These are phyloP conservation scores for Metarhizium rileyi DNA, from an alignment of 2,329 filamentous ascomycete genomes.

Conservation along the genomic window DNA sequence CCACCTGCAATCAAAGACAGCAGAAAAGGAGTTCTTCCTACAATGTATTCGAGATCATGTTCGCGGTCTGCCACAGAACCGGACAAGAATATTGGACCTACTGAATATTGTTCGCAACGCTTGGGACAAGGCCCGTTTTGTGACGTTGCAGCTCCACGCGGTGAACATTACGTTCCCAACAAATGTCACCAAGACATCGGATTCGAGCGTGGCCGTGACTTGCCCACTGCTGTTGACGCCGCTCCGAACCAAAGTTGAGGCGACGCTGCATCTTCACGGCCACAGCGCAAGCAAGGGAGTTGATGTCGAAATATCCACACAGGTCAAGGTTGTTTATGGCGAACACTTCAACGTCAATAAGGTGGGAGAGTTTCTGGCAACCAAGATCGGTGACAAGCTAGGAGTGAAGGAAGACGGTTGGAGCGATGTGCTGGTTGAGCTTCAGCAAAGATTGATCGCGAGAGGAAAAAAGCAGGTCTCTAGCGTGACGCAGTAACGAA, in stretches of 20 bases:
- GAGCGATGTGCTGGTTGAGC: slow-evolving; percentile 45
- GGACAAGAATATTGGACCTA: slow-evolving; percentile 46
- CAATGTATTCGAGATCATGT: slow-evolving; percentile 61
- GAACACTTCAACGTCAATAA: slow-evolving; percentile 68
- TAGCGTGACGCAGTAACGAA: slow-evolving; percentile 14
- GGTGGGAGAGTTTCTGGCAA: slow-evolving; percentile 60
- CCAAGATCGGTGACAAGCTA: slow-evolving; percentile 36
- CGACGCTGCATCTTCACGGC: slow-evolving; percentile 46
- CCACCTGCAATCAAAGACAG: slow-evolving; percentile 45
- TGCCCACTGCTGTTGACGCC: slow-evolving; percentile 52
- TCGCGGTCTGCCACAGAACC: slow-evolving; percentile 48
- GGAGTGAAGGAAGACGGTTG: slow-evolving; percentile 32
- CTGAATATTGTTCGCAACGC: slow-evolving; percentile 48
- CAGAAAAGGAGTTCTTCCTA: slow-evolving; percentile 66
- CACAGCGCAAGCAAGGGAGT: slow-evolving; percentile 37
- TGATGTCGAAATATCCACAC: slow-evolving; percentile 42
- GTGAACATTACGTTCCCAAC: slow-evolving; percentile 58
- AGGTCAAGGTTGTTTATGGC: slow-evolving; percentile 61
- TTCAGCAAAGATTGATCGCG: slow-evolving; percentile 45
- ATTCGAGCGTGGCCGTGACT: slow-evolving; percentile 53
- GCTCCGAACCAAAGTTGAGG: slow-evolving; percentile 59
- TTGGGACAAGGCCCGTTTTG: slow-evolving; percentile 55
- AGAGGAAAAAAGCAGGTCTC: slow-evolving; percentile 38
- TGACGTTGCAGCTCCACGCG: slow-evolving; percentile 50
- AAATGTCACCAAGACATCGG: slow-evolving; percentile 50